phyloP scores from a whole-genome alignment of 805 yeast species.

The Candida vartiovaarae region DNA sequence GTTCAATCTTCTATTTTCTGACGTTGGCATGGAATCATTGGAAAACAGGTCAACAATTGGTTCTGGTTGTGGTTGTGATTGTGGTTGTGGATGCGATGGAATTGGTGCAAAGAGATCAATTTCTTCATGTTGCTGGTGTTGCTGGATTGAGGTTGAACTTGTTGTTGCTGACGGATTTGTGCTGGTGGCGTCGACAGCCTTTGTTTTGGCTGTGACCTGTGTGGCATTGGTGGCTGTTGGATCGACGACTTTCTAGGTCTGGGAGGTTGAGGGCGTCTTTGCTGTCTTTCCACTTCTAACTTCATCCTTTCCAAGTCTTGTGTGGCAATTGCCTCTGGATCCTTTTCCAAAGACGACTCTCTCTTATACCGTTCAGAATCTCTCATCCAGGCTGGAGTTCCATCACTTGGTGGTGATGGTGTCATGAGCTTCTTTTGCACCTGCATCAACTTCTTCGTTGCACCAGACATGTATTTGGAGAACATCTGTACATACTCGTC shows the following conservation, averaged over 20 bases:
- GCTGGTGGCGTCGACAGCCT: too few species aligned
- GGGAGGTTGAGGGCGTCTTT: slow-evolving; percentile 2
- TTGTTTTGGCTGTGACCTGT: too few species aligned
- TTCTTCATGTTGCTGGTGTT: slow-evolving; percentile 1
- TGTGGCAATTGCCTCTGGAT: slow-evolving; percentile 38
- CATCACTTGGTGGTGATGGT: slow-evolving; percentile 23
- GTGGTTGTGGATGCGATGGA: slow-evolving; percentile 3
- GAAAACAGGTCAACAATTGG: slow-evolving; percentile 10
- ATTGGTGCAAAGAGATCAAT: slow-evolving; percentile 16
- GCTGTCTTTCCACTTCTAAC: slow-evolving; percentile 7
- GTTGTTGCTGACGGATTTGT: slow-evolving; percentile 2
- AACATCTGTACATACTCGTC: slow-evolving; percentile 17
- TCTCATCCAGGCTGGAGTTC: slow-evolving; percentile 71
- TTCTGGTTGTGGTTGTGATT: neutral
- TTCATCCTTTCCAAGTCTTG: slow-evolving; percentile 14
- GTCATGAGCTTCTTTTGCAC: slow-evolving; percentile 27
- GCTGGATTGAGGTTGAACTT: slow-evolving; percentile 3
- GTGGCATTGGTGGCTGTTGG: slow-evolving; percentile 1
- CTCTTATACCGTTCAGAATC: slow-evolving; percentile 41
- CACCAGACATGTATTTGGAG: slow-evolving; percentile 16
- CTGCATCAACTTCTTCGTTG: slow-evolving; percentile 18
- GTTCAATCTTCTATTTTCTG: slow-evolving; percentile 15
- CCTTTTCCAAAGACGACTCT: slow-evolving; percentile 32
- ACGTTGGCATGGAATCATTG: slow-evolving; percentile 21
- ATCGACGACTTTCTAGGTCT: slow-evolving; percentile 8